A percentile compares a stretch with the other conserved stretches of the same genome.
Evolutionary conservation across 202 grass and related monocot genomes (phyloP).

Genomic region (Bolboschoenoplectus hybrid): DNA sequence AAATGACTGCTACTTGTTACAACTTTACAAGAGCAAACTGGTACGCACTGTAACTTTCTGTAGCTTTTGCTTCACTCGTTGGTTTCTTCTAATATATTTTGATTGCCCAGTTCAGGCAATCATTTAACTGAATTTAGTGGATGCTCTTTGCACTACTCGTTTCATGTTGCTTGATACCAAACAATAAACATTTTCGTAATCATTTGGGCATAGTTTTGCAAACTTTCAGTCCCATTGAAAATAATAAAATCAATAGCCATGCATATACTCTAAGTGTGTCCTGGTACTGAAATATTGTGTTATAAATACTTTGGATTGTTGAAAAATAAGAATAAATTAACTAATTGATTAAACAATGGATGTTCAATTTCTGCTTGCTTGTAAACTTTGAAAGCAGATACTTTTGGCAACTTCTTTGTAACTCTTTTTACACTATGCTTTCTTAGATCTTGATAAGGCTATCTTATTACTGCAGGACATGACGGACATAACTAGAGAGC

Average conservation of each 20-base stretch:
- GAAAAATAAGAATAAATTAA: background rate
- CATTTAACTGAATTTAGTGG: background rate
- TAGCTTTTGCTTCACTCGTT: background rate
- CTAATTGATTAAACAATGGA: background rate
- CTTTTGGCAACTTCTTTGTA: background rate
- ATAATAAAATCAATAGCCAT: background rate
- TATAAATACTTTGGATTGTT: background rate
- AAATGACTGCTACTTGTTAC: conserved; percentile 27
- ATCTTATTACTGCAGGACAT: conserved; percentile 11
- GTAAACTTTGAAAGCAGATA: conserved; percentile 3
- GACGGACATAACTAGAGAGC: background rate
- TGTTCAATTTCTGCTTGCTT: background rate
- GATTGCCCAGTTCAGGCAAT: background rate
- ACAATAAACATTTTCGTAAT: background rate
- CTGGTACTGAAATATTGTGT: conserved; percentile 4
- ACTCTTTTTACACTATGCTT: background rate
- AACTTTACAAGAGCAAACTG: background rate
- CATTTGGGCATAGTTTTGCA: conserved; percentile 9
- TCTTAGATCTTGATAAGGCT: background rate
- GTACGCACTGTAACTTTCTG: background rate
- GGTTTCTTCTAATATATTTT: background rate
- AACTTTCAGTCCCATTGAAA: background rate
- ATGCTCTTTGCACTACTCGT: background rate
- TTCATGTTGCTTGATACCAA: background rate
- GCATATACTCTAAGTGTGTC: background rate